These are phyloP conservation scores for Leishmania arabica DNA, from an alignment of 208 protist species.

Conservation along the genomic window DNA sequence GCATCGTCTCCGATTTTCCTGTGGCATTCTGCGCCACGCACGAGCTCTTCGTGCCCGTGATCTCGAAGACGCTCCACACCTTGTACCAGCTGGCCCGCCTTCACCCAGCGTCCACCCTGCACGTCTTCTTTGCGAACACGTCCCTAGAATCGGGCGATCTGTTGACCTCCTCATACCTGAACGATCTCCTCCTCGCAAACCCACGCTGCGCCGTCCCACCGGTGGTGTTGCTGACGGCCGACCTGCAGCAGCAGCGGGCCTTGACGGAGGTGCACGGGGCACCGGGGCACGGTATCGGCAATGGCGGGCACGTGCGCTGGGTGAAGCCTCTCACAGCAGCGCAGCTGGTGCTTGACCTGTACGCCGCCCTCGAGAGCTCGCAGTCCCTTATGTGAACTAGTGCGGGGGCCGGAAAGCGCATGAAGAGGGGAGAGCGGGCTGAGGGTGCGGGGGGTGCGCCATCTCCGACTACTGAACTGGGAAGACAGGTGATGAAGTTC, in stretches of 20 bases:
- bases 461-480: background rate
- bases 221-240: conserved; percentile 71
- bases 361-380: conserved; percentile 25
- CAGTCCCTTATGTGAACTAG: conserved; percentile 9
- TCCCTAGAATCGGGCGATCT: conserved; percentile 76
- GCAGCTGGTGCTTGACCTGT: conserved; percentile 22
- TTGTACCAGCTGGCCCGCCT: conserved; percentile 69
- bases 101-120: conserved; percentile 65
- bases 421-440: conserved; percentile 1
- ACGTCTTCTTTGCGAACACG: conserved; percentile 62
- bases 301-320: conserved; percentile 20
- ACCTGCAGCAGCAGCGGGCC: conserved; percentile 57
- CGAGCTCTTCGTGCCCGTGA: conserved; percentile 79
- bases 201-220: conserved; percentile 33
- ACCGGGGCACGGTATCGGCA: conserved; percentile 11
- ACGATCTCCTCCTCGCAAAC: conserved; percentile 36
- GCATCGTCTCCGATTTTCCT: conserved; percentile 43
- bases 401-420: no score
- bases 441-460: background rate
- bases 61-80: conserved; percentile 50
- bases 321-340: conserved; percentile 19
- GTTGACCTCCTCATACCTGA: conserved; percentile 44
- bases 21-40: conserved; percentile 66
- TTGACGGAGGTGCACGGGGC: conserved; percentile 49
- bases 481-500: background rate